Conservation (phyloP, 2,329 filamentous ascomycete species). For the Cordyceps cateniannulata region DNA sequence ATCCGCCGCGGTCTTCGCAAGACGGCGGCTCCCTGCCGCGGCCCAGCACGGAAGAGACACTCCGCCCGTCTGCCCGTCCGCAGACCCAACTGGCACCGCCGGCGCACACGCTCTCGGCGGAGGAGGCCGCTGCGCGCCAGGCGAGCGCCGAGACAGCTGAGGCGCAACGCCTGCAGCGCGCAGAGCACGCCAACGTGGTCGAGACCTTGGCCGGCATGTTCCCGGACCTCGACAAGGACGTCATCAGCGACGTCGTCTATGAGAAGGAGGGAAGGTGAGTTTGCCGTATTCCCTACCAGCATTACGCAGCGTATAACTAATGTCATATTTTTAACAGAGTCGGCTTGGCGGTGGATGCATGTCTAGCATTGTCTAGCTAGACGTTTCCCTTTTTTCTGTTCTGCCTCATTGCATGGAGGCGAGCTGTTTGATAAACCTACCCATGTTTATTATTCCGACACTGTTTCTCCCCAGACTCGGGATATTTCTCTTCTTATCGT, state of each 20-base stretch:
- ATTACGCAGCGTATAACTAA: background rate
- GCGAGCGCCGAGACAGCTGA: conserved; percentile 86
- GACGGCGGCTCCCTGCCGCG: conserved; percentile 15
- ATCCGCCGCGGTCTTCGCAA: conserved; percentile 23
- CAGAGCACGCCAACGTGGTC: conserved; percentile 85
- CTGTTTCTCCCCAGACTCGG: background rate
- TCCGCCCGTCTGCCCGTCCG: conserved; percentile 22
- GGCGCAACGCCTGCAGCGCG: conserved; percentile 71
- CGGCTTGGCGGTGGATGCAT: conserved; percentile 79
- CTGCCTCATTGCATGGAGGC: background rate
- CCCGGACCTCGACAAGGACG: conserved; percentile 83
- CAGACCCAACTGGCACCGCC: conserved; percentile 9
- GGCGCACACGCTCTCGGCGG: conserved; percentile 55
- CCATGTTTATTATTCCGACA: background rate
- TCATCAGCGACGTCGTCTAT: conserved; percentile 94
- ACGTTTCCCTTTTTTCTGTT: background rate
- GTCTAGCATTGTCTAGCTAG: conserved; percentile 59
- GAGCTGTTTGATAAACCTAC: background rate
- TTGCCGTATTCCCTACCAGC: background rate
- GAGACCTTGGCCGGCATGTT: conserved; percentile 97
- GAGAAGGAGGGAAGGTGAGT: conserved; percentile 89
- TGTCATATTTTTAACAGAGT: conserved; percentile 49
- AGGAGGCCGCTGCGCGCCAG: conserved; percentile 84
- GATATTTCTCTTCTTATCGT: background rate
- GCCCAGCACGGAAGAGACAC: conserved; percentile 23